Conservation (phyloP, 2,329 filamentous ascomycete species). For the Davidsoniella eucalypti region DNA sequence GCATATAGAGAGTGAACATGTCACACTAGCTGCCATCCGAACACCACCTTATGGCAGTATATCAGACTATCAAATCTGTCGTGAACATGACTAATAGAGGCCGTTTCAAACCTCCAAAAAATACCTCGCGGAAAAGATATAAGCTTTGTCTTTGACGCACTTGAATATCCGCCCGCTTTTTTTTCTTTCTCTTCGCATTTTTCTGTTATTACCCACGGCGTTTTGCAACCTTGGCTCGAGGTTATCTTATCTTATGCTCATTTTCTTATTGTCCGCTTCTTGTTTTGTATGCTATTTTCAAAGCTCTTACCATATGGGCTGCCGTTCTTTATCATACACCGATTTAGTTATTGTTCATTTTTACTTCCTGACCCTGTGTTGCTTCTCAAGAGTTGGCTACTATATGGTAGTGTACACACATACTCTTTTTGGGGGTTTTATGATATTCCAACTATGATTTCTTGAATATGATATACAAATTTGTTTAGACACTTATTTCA, state of each 20-base stretch:
- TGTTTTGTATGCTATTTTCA: constrained; percentile 3
- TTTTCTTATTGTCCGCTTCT: constrained; percentile 6
- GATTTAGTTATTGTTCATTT: constrained; percentile 1
- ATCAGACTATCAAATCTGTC: no score
- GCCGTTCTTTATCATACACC: not conserved
- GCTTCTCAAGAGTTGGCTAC: not conserved
- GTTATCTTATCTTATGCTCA: constrained; percentile 2
- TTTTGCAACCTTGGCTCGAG: not conserved
- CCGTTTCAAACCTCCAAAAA: no score
- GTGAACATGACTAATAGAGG: no score
- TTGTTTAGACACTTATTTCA: no score
- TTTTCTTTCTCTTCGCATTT: not conserved
- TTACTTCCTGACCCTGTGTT: not conserved
- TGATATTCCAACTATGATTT: no score
- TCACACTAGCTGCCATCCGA: no score
- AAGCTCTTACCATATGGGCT: not conserved
- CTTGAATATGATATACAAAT: no score
- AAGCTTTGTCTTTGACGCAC: not conserved
- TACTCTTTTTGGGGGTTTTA: no score
- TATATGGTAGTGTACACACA: no score
- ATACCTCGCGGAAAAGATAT: not conserved
- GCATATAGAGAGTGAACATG: no score
- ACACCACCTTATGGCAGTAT: no score
- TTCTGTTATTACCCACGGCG: not conserved
- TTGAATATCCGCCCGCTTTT: no score